Base-by-base conservation (phyloP, 305 asterid species). In the Fraxinus greggii region DNA sequence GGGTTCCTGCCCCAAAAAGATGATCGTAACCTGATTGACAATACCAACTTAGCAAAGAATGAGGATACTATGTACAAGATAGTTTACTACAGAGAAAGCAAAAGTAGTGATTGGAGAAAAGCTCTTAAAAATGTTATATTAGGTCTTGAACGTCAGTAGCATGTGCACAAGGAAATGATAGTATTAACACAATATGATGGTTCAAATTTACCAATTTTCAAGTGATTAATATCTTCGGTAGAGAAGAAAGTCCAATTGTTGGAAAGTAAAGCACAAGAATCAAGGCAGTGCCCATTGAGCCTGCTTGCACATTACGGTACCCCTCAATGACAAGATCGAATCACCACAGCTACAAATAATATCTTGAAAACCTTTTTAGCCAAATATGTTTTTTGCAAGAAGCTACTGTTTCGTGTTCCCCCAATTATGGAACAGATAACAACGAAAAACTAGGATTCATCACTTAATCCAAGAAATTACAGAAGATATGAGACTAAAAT, bases 251-350 rank as follows among this genome's bases (percentile, higher is more conserved):
- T 70, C 40, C 75, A 29, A 70, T 36, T 28, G n/a, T 31, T 70
- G 75, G 26, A 70, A 70, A 69, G 75, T 19, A 51, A 69, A 70
- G 42, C 12, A 31, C 42, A 70, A 70, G 74, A 67, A 67, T 67
- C 74, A 67, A 67, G 35, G 74, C 74, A 29, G 19, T 32, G 42
- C 23, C 40, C 42, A 31, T 31, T 70, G 26, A 31, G 75, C 40
- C 40, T 13, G 38, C 42, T 32, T 5, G 40, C 42, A 70, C 40
- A 31, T 31, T 31, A 19, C 9, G 0, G 40, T 28, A 32, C 24
- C 40, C 23, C 38, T 5, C 75, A 31, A 7, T 13, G 42, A 70
- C 75, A 70, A 70, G 21, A 31, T 32, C 9, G 5, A 70, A 70
- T 70, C 35, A 67, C 35, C 36, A 4, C 21, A 54, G 65, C 65